Evolutionary conservation across 2,329 filamentous ascomycete species (phyloP), one percentile per base, ranked within the genome.

Genomic region (Chlorencoelia australis): DNA sequence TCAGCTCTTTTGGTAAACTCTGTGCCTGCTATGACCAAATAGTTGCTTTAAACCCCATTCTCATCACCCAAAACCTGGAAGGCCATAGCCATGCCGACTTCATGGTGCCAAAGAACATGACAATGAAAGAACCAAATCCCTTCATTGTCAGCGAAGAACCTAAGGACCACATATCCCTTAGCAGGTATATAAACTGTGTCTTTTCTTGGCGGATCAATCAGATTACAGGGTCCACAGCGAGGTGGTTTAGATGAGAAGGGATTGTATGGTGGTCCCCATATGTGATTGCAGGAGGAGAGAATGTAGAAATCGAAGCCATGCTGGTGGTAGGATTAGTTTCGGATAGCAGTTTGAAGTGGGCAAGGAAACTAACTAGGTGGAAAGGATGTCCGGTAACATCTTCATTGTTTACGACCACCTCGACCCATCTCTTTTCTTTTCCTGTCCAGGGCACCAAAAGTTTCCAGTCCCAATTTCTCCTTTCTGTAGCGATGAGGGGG

Each of bases 41-140:
- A n/a, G n/a, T n/a, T n/a, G n/a, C n/a, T n/a, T n/a, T n/a, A n/a
- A n/a, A n/a, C n/a, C n/a, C n/a, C n/a, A n/a, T n/a, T n/a, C n/a
- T 28, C 5, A 33, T 33, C 30, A 7, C 29, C 29, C 15, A 18
- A 10, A 10, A 39, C 40, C 22, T 38, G 31, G 15, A 42, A 31
- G 3, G 35, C 30, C 55, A 64, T 63, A 2, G 56, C 58, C 59
- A 64, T 63, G 2, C 63, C 62, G n/a, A 55, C 58, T 2, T 55
- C 59, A 40, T 52, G 48, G 20, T 55, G 57, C 52, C 57, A 59
- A 3, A 59, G 37, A 4, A 57, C 50, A 43, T 61, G 59, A 27
- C 59, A 62, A 39, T 63, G 59, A 31, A 62, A 50, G 24, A 59
- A 45, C 60, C 59, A 63, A 11, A 62, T 41, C 1, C 59, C 59